Conservation (phyloP, 768 basidiomycete species). For the Gymnopilus junonius region DNA sequence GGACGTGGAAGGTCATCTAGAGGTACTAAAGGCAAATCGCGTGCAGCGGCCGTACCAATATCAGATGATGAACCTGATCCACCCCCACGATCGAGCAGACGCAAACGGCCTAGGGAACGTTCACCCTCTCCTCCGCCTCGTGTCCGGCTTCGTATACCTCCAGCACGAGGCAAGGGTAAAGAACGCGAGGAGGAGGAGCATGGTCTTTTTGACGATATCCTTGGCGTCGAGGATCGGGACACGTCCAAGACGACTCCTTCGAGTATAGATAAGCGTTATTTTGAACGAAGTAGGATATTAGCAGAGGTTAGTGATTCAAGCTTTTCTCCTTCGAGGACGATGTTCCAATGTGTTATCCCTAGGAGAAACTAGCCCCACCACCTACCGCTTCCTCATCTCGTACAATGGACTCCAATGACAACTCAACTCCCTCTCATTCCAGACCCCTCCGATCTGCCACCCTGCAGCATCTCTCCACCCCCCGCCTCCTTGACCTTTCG, state of each 20-base stretch:
- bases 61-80: conserved; percentile 42
- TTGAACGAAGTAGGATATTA: conserved; percentile 68
- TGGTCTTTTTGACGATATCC: conserved; percentile 85
- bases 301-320: conserved; percentile 66
- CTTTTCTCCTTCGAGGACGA: background rate
- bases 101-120: conserved; percentile 49
- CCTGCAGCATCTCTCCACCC: conserved; percentile 42
- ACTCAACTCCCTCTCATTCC: conserved; percentile 57
- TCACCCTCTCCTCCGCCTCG: conserved; percentile 19
- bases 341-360: background rate
- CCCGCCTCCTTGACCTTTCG: conserved; percentile 32
- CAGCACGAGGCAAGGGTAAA: conserved; percentile 64
- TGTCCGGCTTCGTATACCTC: conserved; percentile 55
- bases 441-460: conserved; percentile 67
- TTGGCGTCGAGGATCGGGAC: conserved; percentile 72
- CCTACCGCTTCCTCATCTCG: conserved; percentile 23
- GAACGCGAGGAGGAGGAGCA: conserved; percentile 67
- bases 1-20: conserved; percentile 11
- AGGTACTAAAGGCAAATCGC: conserved; percentile 14
- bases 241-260: conserved; percentile 68
- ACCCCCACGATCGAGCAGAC: conserved; percentile 40
- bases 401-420: conserved; percentile 24
- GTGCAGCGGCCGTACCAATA: conserved; percentile 5
- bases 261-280: conserved; percentile 65
- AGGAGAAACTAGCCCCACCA: conserved; percentile 55